Evolutionary conservation across 2,329 filamentous ascomycete species (phyloP), one percentile per base, ranked within the genome.

Genomic region (Fusarium citri): DNA sequence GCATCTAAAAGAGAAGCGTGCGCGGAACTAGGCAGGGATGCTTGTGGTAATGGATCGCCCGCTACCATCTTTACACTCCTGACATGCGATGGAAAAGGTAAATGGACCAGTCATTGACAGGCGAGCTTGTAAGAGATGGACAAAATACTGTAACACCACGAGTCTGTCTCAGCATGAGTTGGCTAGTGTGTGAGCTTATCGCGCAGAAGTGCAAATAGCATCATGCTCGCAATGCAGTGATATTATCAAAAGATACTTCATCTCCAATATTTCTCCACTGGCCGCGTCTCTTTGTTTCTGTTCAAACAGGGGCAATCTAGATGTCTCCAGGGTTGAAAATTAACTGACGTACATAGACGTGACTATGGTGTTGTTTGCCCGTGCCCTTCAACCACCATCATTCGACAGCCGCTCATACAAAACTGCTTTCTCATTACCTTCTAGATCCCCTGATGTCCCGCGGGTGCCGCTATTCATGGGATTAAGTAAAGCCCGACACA

Each of bases 301-400:
- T 9, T 40, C n/a, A 45, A 28, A 43, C 30, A 54, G 43, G 65
- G 43, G 47, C 31, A 47, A 37, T 42, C 34, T 50, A 22, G 9
- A 49, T 31, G 22, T 23, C 31, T 41, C 51, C 22, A 28, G 41
- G 50, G 28, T 37, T 28, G 41, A 55, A 30, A 30, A 43, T 40
- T 54, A 6, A 62, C 49, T 42, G 40, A 53, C 64, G 53, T 50
- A 51, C 30, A 37, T 49, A 22, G 46, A 61, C 60, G 56, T 71
- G 70, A 71, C 46, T 30, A 70, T 73, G 71, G 66, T 72, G 71
- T 70, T 68, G 71, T 73, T 60, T 55, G 40, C 46, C 55, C 63
- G 50, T 72, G 69, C 50, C 25, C 53, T n/a, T 57, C 49, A 57
- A 56, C 49, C 59, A 54, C 45, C 48, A 73, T 71, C 70, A 55